These are phyloP conservation scores for Gossypium stocksii DNA, from an alignment of 345 rosid genomes.

Conservation along the genomic window DNA sequence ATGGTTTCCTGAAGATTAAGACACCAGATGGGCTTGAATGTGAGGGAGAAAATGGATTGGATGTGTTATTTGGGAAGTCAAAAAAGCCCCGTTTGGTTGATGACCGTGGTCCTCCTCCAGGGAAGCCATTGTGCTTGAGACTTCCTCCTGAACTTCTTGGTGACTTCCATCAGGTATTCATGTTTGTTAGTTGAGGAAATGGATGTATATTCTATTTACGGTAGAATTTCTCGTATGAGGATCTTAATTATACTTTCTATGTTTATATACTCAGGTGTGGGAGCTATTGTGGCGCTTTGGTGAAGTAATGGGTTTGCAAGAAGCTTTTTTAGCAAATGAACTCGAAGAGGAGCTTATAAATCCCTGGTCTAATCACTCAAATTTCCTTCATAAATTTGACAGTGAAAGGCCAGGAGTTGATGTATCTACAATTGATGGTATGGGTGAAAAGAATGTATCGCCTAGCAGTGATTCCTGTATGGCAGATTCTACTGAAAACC, in stretches of 20 bases:
- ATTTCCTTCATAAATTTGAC: conserved; percentile 32
- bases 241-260: conserved; percentile 12
- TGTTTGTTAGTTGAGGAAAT: conserved; percentile 15
- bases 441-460: conserved; percentile 26
- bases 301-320: conserved; percentile 63
- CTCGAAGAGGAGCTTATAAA: conserved; percentile 74
- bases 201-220: conserved; percentile 9
- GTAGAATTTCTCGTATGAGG: not conserved
- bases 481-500: conserved; percentile 25
- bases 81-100: conserved; percentile 45
- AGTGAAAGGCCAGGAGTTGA: conserved; percentile 31
- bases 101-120: conserved; percentile 53
- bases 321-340: conserved; percentile 46
- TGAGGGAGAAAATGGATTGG: conserved; percentile 27
- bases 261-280: conserved; percentile 58
- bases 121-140: conserved; percentile 60
- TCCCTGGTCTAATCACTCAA: conserved; percentile 46
- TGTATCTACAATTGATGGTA: conserved; percentile 25
- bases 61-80: conserved; percentile 38
- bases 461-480: conserved; percentile 30
- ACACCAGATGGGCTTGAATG: conserved; percentile 39
- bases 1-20: conserved; percentile 53
- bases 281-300: conserved; percentile 73
- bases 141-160: conserved; percentile 76
- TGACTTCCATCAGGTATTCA: conserved; percentile 80